Percentiles rank a stretch among this genome's conserved stretches.
phyloP scores from a whole-genome alignment of 768 basidiomycete genomes.

The Lactarius sp. region DNA sequence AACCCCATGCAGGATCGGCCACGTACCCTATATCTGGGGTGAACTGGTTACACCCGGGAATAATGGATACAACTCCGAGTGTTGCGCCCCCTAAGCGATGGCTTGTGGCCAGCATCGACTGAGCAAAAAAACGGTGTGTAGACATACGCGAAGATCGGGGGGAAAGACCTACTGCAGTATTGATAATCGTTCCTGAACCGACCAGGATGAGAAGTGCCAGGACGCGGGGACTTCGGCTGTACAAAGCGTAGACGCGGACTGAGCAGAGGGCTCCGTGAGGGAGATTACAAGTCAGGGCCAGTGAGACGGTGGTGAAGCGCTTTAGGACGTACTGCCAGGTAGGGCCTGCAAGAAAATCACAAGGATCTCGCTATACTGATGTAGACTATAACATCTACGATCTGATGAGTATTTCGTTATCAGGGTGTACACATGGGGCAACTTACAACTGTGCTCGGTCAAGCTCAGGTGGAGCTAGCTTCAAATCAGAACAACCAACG shows the following conservation, averaged over 20 bases:
- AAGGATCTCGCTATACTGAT: background rate
- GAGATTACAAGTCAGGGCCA: background rate
- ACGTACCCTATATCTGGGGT: slow-evolving; percentile 5
- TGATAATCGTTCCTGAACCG: background rate
- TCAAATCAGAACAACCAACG: background rate
- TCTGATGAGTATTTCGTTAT: background rate
- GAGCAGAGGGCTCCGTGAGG: background rate
- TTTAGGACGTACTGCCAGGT: background rate
- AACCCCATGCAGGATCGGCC: background rate
- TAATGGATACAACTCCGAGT: background rate
- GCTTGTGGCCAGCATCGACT: background rate
- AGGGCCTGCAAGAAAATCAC: background rate
- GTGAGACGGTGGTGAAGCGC: background rate
- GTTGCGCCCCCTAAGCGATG: background rate
- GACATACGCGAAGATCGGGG: background rate
- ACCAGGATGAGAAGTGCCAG: background rate
- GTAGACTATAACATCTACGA: background rate
- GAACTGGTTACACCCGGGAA: slow-evolving; percentile 6
- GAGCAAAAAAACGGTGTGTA: background rate
- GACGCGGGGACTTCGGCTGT: background rate
- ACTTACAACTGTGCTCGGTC: too few relatives aligned
- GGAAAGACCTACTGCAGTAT: background rate
- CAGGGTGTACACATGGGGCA: background rate
- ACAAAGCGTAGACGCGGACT: slow-evolving; percentile 13
- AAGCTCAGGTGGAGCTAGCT: background rate